Evolutionary conservation across 495 filamentous ascomycete genomes (phyloP).

Genomic region (Haplographium delicatum): DNA sequence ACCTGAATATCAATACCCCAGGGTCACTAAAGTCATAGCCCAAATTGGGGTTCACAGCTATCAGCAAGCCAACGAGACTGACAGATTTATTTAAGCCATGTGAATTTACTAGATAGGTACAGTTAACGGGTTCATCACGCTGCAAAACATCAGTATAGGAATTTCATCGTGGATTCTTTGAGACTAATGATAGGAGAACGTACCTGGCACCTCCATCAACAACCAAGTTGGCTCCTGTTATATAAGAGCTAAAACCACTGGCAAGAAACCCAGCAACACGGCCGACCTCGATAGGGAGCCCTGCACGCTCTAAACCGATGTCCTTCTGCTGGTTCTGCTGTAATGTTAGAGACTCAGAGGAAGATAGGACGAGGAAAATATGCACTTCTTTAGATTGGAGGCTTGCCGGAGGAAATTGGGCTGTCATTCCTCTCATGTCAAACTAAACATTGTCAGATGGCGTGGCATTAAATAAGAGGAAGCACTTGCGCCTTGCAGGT

Average conservation of each 20-base stretch:
- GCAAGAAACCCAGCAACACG: conserved; percentile 52
- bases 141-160: conserved; percentile 14
- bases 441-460: conserved; percentile 25
- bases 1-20: too few species aligned
- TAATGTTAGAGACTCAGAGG: background rate
- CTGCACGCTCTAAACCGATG: conserved; percentile 44
- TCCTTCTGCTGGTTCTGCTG: conserved; percentile 33
- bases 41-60: too few species aligned
- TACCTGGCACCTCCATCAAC: conserved; percentile 54
- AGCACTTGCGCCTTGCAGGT: conserved; percentile 38
- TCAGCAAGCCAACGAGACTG: too few species aligned
- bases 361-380: background rate
- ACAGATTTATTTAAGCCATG: too few species aligned
- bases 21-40: too few species aligned
- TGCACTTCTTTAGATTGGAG: conserved; percentile 45
- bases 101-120: conserved; percentile 37
- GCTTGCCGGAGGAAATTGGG: conserved; percentile 49
- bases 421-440: conserved; percentile 48
- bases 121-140: conserved; percentile 39
- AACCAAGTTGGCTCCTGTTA: conserved; percentile 58
- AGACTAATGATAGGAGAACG: background rate
- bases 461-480: background rate
- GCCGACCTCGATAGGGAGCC: conserved; percentile 50
- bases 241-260: conserved; percentile 62
- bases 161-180: conserved; percentile 4